Evolutionary conservation across 208 protist genomes (phyloP).

Genomic region (Herpetomonas tarakana): DNA sequence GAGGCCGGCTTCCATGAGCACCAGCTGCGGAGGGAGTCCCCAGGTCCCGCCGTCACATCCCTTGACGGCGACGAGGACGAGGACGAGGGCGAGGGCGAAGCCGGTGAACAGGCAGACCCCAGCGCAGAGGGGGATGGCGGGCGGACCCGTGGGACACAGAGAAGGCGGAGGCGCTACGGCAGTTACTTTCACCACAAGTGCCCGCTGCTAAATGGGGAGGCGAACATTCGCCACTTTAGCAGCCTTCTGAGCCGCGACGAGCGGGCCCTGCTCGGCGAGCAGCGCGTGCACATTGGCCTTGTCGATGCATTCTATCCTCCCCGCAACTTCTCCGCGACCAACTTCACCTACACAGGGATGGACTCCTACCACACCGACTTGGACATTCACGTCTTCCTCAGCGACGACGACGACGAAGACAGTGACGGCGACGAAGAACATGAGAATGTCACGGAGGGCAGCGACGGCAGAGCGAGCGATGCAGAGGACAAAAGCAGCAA

Average conservation of each 20-base stretch:
- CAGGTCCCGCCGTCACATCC: not conserved
- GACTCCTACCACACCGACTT: slow-evolving; percentile 10
- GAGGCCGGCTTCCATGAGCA: slow-evolving; percentile 11
- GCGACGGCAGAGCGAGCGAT: not conserved
- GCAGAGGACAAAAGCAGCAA: too few relatives aligned
- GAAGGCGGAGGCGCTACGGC: not conserved
- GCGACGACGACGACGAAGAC: not conserved
- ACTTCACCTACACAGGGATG: slow-evolving; percentile 6
- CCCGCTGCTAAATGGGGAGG: not conserved
- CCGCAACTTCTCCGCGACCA: slow-evolving; percentile 11
- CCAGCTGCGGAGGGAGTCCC: slow-evolving; percentile 4
- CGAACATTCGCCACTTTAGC: not conserved
- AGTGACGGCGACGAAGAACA: not conserved
- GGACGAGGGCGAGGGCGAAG: not conserved
- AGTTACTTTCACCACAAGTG: slow-evolving; percentile 1
- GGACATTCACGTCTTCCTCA: not conserved
- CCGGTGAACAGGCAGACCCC: not conserved
- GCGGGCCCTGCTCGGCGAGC: slow-evolving; percentile 6
- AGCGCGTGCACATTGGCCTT: slow-evolving; percentile 23
- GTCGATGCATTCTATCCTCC: slow-evolving; percentile 31
- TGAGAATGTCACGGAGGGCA: not conserved
- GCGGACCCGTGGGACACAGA: not conserved
- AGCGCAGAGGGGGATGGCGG: not conserved
- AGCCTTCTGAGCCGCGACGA: slow-evolving; percentile 5
- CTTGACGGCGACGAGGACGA: not conserved